These are phyloP conservation scores for Schwanniomyces sp. DNA, from an alignment of 805 yeast species.

Conservation along the genomic window DNA sequence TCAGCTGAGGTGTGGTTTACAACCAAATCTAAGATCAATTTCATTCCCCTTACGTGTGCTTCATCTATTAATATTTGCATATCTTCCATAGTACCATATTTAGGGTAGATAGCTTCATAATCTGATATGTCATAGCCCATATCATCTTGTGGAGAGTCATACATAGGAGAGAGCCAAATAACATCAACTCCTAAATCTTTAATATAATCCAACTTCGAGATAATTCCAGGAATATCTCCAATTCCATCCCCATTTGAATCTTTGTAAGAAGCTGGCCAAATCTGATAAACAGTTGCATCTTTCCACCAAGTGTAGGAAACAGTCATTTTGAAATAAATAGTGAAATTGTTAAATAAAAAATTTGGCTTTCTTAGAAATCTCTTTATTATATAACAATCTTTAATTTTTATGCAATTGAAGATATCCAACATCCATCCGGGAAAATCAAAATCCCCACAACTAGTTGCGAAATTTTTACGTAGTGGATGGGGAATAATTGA, in stretches of 20 bases:
- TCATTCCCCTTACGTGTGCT: slow-evolving; percentile 50
- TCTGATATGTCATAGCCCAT: slow-evolving; percentile 64
- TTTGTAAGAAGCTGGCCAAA: slow-evolving; percentile 61
- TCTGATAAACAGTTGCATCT: slow-evolving; percentile 56
- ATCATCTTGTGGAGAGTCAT: slow-evolving; percentile 58
- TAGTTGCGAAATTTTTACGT: no score
- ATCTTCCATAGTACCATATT: slow-evolving; percentile 55
- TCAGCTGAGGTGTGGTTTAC: slow-evolving; percentile 57
- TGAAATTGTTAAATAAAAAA: background rate
- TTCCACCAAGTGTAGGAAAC: slow-evolving; percentile 49
- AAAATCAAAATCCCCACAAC: no score
- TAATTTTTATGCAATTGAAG: no score
- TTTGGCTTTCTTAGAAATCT: background rate
- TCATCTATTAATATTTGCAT: slow-evolving; percentile 49
- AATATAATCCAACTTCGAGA: slow-evolving; percentile 51
- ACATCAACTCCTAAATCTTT: slow-evolving; percentile 50
- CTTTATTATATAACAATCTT: slow-evolving; percentile 4
- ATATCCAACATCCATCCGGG: no score
- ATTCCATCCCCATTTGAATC: slow-evolving; percentile 61
- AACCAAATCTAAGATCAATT: slow-evolving; percentile 54
- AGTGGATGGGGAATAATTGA: no score
- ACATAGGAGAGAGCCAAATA: slow-evolving; percentile 59
- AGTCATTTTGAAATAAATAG: slow-evolving; percentile 11
- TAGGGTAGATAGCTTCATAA: slow-evolving; percentile 51
- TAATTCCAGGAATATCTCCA: slow-evolving; percentile 58